phyloP scores from a whole-genome alignment of 345 rosid genomes.

The Sonneratia caseolaris region DNA sequence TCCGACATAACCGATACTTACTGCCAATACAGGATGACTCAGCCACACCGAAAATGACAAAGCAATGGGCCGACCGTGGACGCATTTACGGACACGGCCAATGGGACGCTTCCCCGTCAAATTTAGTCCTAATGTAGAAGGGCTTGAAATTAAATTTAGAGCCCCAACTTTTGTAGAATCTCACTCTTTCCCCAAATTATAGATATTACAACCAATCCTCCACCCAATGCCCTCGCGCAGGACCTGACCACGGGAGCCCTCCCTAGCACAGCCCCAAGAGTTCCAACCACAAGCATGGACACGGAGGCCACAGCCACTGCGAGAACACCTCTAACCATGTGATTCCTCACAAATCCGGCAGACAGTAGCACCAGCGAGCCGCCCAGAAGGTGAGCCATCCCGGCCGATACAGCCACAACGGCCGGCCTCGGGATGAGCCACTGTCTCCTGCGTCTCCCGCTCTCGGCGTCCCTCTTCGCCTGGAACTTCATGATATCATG shows the following conservation, averaged over 20 bases:
- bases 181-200: not conserved
- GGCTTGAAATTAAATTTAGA: too few species aligned
- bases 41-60: too few species aligned
- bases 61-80: too few species aligned
- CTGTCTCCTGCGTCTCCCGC: not conserved
- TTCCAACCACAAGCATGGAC: constrained; percentile 3
- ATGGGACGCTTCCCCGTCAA: too few species aligned
- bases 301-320: constrained; percentile 3
- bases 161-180: not conserved
- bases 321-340: not conserved
- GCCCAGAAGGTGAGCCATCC: not conserved
- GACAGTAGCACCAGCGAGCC: not conserved
- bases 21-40: too few species aligned
- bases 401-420: not conserved
- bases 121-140: too few species aligned
- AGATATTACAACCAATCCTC: not conserved
- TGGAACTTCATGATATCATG: not conserved
- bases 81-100: too few species aligned
- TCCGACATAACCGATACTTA: too few species aligned
- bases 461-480: not conserved
- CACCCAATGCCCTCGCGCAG: not conserved
- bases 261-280: not conserved
- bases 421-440: not conserved
- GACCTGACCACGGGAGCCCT: not conserved
- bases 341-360: not conserved